A percentile compares a stretch with the other conserved stretches of the same genome.
Evolutionary conservation across 139 green algal genomes (phyloP).

Genomic region (Coelastrella sp.): DNA sequence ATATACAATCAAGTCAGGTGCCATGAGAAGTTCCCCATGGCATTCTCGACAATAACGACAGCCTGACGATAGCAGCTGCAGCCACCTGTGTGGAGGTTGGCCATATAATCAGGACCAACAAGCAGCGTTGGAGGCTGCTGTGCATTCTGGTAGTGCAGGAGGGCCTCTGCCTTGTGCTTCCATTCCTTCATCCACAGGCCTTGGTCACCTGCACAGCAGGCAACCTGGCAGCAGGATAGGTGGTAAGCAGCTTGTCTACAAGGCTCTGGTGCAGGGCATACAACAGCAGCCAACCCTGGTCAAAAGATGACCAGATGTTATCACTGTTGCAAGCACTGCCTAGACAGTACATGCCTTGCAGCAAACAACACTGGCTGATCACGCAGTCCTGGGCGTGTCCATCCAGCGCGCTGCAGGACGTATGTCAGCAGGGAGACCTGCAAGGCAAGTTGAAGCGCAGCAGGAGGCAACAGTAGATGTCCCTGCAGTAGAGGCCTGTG

Average conservation of each 20-base stretch:
- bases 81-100: too few species aligned
- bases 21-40: too few species aligned
- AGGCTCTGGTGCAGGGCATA: too few species aligned
- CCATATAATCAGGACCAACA: too few species aligned
- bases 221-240: neutral
- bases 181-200: neutral
- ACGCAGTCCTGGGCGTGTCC: too few species aligned
- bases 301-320: neutral
- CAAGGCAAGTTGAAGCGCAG: neutral
- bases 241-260: neutral
- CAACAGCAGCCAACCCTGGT: neutral
- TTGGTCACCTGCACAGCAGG: conserved; percentile 10
- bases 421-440: neutral
- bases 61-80: too few species aligned
- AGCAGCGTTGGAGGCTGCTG: too few species aligned
- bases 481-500: neutral
- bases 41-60: too few species aligned
- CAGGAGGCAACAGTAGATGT: neutral
- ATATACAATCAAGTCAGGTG: too few species aligned
- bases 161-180: too few species aligned
- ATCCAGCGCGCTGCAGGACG: neutral
- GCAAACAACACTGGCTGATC: neutral
- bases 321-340: neutral
- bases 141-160: too few species aligned
- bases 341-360: neutral